These are phyloP conservation scores for Casaregolazyma lundiana DNA, from an alignment of 1,139 yeast genomes.

Conservation along the genomic window DNA sequence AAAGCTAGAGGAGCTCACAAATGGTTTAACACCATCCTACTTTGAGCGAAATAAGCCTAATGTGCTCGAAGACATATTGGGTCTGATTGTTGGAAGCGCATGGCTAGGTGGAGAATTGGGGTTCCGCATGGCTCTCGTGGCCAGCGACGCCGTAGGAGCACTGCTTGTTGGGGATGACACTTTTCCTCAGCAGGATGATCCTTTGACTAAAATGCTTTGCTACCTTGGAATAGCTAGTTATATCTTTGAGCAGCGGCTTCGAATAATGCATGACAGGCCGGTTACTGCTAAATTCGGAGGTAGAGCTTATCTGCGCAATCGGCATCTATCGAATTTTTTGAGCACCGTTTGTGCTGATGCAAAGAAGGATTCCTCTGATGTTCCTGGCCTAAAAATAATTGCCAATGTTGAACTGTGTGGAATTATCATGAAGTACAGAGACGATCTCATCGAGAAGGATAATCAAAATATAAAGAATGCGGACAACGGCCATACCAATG, in stretches of 20 bases:
- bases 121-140: conserved; percentile 22
- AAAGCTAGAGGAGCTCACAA: conserved; percentile 11
- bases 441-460: conserved; percentile 17
- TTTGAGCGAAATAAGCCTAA: conserved; percentile 1
- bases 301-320: conserved; percentile 12
- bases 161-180: conserved; percentile 16
- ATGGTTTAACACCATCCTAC: not conserved
- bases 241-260: conserved; percentile 25
- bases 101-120: conserved; percentile 28
- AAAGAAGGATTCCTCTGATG: conserved; percentile 12
- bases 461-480: conserved; percentile 1
- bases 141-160: conserved; percentile 23
- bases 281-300: conserved; percentile 10
- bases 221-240: conserved; percentile 25
- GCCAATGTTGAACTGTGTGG: conserved; percentile 27
- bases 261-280: conserved; percentile 25
- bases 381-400: conserved; percentile 23
- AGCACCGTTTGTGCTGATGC: conserved; percentile 11
- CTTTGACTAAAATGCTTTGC: conserved; percentile 19
- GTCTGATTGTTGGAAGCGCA: conserved; percentile 24
- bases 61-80: conserved; percentile 19
- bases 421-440: conserved; percentile 23
- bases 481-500: conserved; percentile 1
- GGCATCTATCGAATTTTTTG: conserved; percentile 15
- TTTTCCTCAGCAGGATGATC: conserved; percentile 8